These are phyloP conservation scores for Paramecium pentaurelia DNA, from an alignment of 73 alveolate genomes.

Conservation along the genomic window DNA sequence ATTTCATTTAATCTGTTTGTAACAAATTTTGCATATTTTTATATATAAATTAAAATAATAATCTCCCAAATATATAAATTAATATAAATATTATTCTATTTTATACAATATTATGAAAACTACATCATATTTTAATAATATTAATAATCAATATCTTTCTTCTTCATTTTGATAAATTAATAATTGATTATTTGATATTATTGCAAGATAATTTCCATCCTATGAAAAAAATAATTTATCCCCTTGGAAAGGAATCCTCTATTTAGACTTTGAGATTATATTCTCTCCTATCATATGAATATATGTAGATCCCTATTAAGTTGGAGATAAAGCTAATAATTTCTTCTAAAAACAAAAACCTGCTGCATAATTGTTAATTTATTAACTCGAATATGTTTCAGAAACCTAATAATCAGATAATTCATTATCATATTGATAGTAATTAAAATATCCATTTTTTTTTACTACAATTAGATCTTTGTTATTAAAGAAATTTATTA, in stretches of 20 bases:
- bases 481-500: background rate
- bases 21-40: background rate
- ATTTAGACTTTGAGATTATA: background rate
- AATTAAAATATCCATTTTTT: background rate
- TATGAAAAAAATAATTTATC: background rate
- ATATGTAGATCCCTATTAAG: background rate
- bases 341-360: background rate
- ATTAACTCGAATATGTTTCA: background rate
- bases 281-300: background rate
- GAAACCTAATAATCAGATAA: background rate
- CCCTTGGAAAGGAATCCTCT: background rate
- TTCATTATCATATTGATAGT: background rate
- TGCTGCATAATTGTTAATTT: background rate
- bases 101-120: background rate
- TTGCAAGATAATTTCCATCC: background rate
- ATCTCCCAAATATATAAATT: background rate
- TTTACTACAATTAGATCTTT: background rate
- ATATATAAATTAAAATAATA: background rate
- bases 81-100: background rate
- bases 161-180: background rate
- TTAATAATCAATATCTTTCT: background rate
- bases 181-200: background rate
- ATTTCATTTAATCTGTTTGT: background rate
- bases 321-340: background rate
- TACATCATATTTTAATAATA: background rate